Conservation (phyloP, 257 asterid genomes). For the Nicotiana undulata region DNA sequence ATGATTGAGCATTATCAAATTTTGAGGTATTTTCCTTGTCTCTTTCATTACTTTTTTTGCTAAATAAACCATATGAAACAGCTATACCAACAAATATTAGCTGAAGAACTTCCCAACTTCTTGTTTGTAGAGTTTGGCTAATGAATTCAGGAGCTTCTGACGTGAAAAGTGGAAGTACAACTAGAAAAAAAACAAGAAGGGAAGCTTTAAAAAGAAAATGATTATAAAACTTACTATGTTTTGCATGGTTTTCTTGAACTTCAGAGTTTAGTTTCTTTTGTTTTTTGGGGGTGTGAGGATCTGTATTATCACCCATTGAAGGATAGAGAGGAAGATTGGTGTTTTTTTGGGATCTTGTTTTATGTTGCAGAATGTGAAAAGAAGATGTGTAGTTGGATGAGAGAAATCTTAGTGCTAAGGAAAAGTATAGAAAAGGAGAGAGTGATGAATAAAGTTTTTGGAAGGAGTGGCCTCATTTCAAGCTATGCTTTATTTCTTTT, state of each 20-base stretch:
- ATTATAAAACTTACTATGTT: constrained; percentile 35
- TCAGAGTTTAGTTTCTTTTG: constrained; percentile 17
- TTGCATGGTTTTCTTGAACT: constrained; percentile 24
- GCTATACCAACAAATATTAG: constrained; percentile 86
- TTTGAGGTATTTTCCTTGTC: constrained; percentile 32
- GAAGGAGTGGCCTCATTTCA: constrained; percentile 43
- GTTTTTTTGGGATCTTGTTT: constrained; percentile 10
- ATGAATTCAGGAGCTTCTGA: constrained; percentile 62
- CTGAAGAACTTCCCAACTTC: constrained; percentile 90
- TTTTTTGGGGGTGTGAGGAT: constrained; percentile 26
- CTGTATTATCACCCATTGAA: constrained; percentile 51
- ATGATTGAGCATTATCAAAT: constrained; percentile 55
- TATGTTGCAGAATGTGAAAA: constrained; percentile 15
- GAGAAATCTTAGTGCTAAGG: constrained; percentile 46
- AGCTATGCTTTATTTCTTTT: constrained; percentile 26
- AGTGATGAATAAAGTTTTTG: constrained; percentile 40
- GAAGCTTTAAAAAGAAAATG: constrained; percentile 55
- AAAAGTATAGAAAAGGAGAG: constrained; percentile 37
- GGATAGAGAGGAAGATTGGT: constrained; percentile 13
- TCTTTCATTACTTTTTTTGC: constrained; percentile 61
- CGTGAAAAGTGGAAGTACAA: constrained; percentile 59
- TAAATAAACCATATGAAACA: constrained; percentile 86
- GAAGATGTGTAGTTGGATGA: constrained; percentile 21
- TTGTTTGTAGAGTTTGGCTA: constrained; percentile 48
- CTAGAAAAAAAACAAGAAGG: constrained; percentile 39